Base-by-base conservation (phyloP, 371 early-diverging fungal genomes). In the Apophysomyces sp. region DNA sequence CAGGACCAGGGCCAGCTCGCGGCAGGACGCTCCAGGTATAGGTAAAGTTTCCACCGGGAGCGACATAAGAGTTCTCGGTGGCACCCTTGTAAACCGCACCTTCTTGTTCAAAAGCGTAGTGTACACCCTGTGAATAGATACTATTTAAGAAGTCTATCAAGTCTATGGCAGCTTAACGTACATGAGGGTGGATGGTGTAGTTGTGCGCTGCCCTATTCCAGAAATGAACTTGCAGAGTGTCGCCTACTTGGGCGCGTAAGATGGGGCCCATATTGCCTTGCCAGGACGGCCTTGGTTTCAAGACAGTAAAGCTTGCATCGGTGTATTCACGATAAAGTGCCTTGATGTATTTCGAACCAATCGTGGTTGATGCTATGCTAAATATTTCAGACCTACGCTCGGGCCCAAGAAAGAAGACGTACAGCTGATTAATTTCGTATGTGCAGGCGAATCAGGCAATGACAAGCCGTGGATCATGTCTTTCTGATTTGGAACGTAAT, bases 151-250 rank as follows among this genome's bases (percentile, higher is more conserved):
- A n/a, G n/a, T n/a, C n/a, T n/a, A n/a, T n/a, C n/a, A n/a, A n/a
- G n/a, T n/a, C n/a, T n/a, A n/a, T n/a, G n/a, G n/a, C n/a, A n/a
- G n/a, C n/a, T n/a, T n/a, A n/a, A n/a, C n/a, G n/a, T 74, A 72
- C 81, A 68, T 81, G 83, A 44, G 83, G 81, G 67, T 84, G 83
- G 51, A 82, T 78, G 8, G 80, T 74, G 60, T 66, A 74, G 31
- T 71, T 69, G 37, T 57, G 52, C 7, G 67, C 39, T 0, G 78
- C 80, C 52, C 53, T 70, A 61, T 82, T 82, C 74, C 72, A 76
- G 49, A 82, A 66, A 60, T 74, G 73, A 13, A 82, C 57, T 52
- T 67, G 54, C 6, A 82, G 66, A 3, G 76, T 73, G 54, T 84
- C 80, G 26, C 78, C 78, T 8, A 82, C 83, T 67, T 82, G 77